Conservation (phyloP, 2,329 filamentous ascomycete species). For the Fusarium bactridioides region DNA sequence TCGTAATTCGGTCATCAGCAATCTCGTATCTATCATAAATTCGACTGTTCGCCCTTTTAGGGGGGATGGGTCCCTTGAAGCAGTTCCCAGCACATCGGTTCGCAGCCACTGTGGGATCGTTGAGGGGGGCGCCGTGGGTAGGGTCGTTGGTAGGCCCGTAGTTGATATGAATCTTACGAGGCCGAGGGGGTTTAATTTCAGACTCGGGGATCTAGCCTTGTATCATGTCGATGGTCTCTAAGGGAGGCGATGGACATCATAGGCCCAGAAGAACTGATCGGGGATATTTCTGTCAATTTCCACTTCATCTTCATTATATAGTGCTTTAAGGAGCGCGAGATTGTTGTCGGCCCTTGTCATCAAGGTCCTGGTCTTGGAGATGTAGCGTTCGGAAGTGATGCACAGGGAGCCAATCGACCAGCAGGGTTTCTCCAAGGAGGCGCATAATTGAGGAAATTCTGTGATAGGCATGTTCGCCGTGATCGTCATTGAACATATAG, state of each 20-base stretch:
- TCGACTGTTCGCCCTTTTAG: background rate
- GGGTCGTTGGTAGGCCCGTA: too few species aligned
- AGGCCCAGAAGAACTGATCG: background rate
- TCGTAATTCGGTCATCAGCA: rapidly evolving
- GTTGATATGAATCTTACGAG: too few species aligned
- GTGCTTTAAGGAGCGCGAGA: background rate
- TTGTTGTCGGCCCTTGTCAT: rapidly evolving
- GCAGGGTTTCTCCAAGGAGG: background rate
- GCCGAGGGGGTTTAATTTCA: too few species aligned
- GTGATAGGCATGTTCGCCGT: background rate
- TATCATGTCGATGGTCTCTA: too few species aligned
- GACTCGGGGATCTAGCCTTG: too few species aligned
- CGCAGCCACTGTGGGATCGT: rapidly evolving
- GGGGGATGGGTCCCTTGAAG: rapidly evolving
- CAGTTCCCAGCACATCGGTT: background rate
- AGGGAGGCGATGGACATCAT: background rate
- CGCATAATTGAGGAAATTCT: too few species aligned
- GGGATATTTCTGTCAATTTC: rapidly evolving
- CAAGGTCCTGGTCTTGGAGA: background rate
- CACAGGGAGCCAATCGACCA: background rate
- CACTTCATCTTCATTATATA: rapidly evolving
- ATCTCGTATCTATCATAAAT: rapidly evolving
- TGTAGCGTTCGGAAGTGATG: background rate
- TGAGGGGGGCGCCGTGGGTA: too few species aligned
- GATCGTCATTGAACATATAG: rapidly evolving